Conservation (phyloP, 805 yeast species). For the Grigorovia yakushimaensis region DNA sequence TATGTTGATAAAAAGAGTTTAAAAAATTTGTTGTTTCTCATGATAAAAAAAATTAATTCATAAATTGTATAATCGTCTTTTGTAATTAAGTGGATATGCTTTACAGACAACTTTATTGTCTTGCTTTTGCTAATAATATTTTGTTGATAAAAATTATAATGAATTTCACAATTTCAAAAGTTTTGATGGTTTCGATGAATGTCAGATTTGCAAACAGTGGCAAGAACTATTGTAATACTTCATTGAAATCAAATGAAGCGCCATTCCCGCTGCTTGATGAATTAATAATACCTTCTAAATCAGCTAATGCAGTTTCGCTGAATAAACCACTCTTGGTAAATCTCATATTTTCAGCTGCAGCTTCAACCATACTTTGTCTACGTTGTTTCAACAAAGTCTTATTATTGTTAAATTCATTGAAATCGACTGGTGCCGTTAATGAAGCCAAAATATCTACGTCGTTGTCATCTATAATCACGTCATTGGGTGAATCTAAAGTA, state of each 20-base stretch:
- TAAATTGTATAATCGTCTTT: no score
- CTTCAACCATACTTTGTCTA: conserved; percentile 62
- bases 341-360: conserved; percentile 65
- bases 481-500: conserved; percentile 6
- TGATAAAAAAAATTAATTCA: neutral
- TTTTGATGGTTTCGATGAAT: no score
- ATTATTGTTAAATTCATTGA: conserved; percentile 18
- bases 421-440: conserved; percentile 27
- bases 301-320: conserved; percentile 63
- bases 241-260: conserved; percentile 19
- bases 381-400: conserved; percentile 38
- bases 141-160: no score
- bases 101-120: no score
- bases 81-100: no score
- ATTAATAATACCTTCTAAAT: conserved; percentile 51
- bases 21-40: neutral
- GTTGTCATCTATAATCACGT: conserved; percentile 7
- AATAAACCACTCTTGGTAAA: conserved; percentile 69
- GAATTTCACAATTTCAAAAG: no score
- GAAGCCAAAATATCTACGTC: conserved; percentile 28
- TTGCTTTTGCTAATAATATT: no score
- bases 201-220: no score
- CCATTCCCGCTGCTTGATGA: conserved; percentile 7
- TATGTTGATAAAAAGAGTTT: neutral
- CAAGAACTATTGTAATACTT: conserved; percentile 20